These are phyloP conservation scores for Colletotrichum sp. DNA, from an alignment of 2,329 filamentous ascomycete species.

Conservation along the genomic window DNA sequence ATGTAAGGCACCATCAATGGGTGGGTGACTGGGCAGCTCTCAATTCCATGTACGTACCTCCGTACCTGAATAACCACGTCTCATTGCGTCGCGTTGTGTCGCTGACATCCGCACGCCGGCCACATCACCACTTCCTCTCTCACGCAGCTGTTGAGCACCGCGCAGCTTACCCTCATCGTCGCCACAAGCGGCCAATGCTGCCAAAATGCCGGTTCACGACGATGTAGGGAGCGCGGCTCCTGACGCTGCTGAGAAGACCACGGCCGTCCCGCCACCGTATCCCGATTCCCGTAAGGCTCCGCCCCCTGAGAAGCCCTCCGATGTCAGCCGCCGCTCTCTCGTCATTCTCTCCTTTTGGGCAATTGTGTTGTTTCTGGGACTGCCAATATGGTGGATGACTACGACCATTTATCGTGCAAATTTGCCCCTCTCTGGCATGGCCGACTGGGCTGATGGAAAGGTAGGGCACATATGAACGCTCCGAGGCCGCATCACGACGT, in stretches of 20 bases:
- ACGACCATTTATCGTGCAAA: constrained; percentile 90
- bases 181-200: constrained; percentile 3
- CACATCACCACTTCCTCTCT: not conserved
- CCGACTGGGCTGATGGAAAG: constrained; percentile 89
- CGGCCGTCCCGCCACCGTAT: not conserved
- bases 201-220: constrained; percentile 1
- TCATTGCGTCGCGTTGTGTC: not conserved
- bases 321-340: constrained; percentile 70
- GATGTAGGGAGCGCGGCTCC: not conserved
- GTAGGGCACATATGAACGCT: constrained; percentile 48
- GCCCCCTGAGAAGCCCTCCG: constrained; percentile 78
- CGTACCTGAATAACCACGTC: not conserved
- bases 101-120: not conserved
- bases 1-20: not conserved
- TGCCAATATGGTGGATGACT: constrained; percentile 96
- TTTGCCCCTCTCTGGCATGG: constrained; percentile 85
- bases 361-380: constrained; percentile 79
- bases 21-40: not conserved
- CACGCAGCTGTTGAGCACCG: not conserved
- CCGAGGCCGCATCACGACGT: not conserved
- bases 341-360: constrained; percentile 92
- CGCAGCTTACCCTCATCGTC: not conserved
- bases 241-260: not conserved
- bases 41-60: not conserved
- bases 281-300: constrained; percentile 51